A percentile compares a stretch with the other conserved stretches of the same genome.
phyloP scores from a whole-genome alignment of 2,329 filamentous ascomycete species.

The Penicillium corylophilum region DNA sequence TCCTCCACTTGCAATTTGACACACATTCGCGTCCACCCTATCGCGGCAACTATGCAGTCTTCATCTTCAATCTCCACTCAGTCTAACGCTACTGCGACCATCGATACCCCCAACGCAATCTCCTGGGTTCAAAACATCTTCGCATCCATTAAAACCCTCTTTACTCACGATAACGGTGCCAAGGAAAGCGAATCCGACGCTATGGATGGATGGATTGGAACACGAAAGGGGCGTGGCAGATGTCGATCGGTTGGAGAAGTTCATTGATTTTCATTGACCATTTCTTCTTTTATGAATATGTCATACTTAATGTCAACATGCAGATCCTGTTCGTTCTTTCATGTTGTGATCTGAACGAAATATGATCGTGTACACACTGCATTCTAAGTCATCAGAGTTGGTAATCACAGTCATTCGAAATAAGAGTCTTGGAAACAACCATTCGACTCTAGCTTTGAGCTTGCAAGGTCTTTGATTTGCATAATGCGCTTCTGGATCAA shows the following conservation, averaged over 20 bases:
- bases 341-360: background rate
- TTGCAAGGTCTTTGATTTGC: too few relatives aligned
- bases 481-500: too few relatives aligned
- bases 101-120: background rate
- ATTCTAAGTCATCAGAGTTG: background rate
- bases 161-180: background rate
- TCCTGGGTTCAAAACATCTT: slow-evolving; percentile 14
- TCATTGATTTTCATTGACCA: slow-evolving; percentile 7
- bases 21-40: background rate
- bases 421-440: background rate
- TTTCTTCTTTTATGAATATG: background rate
- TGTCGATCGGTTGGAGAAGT: slow-evolving; percentile 22
- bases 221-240: slow-evolving; percentile 13
- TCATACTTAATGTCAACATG: background rate
- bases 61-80: background rate
- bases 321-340: background rate
- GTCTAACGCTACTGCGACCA: background rate
- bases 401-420: background rate
- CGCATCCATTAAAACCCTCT: slow-evolving; percentile 11
- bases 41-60: background rate
- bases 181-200: slow-evolving; percentile 17
- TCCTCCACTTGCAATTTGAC: too few relatives aligned
- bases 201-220: slow-evolving; percentile 22
- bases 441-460: too few relatives aligned
- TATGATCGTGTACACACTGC: background rate